These are phyloP conservation scores for Annulohypoxylon maeteangense DNA, from an alignment of 495 filamentous ascomycete genomes.

Conservation along the genomic window DNA sequence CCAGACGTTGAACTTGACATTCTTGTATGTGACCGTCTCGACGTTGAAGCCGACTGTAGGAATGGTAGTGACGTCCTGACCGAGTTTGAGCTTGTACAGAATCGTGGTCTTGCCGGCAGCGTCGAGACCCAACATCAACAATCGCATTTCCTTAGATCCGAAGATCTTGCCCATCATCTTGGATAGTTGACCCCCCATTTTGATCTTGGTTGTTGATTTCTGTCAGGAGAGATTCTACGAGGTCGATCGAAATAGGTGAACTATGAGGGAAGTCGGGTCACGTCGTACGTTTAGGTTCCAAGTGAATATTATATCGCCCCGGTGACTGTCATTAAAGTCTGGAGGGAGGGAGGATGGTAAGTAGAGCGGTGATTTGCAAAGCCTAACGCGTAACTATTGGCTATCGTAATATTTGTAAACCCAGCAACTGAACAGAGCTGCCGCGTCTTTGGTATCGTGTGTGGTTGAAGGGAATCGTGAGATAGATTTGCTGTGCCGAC, in stretches of 20 bases:
- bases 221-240: background rate
- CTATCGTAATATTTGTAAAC: background rate
- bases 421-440: slow-evolving; percentile 5
- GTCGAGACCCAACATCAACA: slow-evolving; percentile 99
- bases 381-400: slow-evolving; percentile 30
- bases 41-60: slow-evolving; percentile 99
- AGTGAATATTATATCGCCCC: slow-evolving; percentile 18
- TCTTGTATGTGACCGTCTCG: slow-evolving; percentile 99
- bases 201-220: slow-evolving; percentile 37
- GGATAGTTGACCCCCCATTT: slow-evolving; percentile 84
- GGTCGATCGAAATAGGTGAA: background rate
- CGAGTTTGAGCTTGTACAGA: slow-evolving; percentile 99
- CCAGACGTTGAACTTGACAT: slow-evolving; percentile 99
- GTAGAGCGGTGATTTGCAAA: slow-evolving; percentile 19
- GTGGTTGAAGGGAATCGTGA: background rate
- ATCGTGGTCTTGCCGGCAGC: slow-evolving; percentile 99
- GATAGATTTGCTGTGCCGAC: background rate
- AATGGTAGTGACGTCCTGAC: slow-evolving; percentile 99
- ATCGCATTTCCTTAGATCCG: slow-evolving; percentile 99
- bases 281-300: background rate
- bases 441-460: slow-evolving; percentile 3
- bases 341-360: slow-evolving; percentile 17
- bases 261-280: background rate
- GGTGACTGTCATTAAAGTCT: slow-evolving; percentile 13
- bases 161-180: slow-evolving; percentile 94